A percentile compares a stretch with the other conserved stretches of the same genome.
Evolutionary conservation across 371 early-diverging fungal species (phyloP).

Genomic region (Apophysomyces sp.): DNA sequence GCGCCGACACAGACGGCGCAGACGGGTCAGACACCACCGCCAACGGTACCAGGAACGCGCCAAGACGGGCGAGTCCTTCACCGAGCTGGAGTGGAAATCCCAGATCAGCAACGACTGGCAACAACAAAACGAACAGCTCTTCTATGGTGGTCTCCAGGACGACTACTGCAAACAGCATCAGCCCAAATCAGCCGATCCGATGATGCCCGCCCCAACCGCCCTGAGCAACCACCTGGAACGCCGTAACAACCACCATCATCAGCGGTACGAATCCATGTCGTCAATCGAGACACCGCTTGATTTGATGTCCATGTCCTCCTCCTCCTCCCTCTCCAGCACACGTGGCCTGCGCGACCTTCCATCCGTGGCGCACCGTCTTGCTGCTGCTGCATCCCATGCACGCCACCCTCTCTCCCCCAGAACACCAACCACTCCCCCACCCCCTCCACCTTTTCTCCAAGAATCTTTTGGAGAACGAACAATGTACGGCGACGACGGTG

Average conservation of each 20-base stretch:
- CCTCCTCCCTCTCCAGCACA: conserved; percentile 2
- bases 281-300: conserved; percentile 4
- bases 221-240: conserved; percentile 4
- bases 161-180: neutral
- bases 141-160: neutral
- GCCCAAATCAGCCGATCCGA: neutral
- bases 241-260: neutral
- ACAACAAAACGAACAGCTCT: neutral
- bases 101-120: neutral
- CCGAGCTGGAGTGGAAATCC: neutral
- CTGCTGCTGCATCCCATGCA: conserved; percentile 1
- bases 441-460: conserved; percentile 2
- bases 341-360: conserved; percentile 1
- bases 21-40: conserved; percentile 13
- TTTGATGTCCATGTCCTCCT: conserved; percentile 6
- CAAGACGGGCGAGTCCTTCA: neutral
- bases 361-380: neutral
- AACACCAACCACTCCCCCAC: neutral
- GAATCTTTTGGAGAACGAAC: neutral
- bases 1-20: conserved; percentile 17
- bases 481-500: neutral
- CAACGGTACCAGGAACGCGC: conserved; percentile 9
- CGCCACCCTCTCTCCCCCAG: conserved; percentile 26
- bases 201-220: neutral
- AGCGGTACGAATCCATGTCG: conserved; percentile 6